Percentiles rank a stretch among this genome's conserved stretches.
These are phyloP conservation scores for Penicillium sp. DNA, from an alignment of 2,329 filamentous ascomycete species.

Conservation along the genomic window DNA sequence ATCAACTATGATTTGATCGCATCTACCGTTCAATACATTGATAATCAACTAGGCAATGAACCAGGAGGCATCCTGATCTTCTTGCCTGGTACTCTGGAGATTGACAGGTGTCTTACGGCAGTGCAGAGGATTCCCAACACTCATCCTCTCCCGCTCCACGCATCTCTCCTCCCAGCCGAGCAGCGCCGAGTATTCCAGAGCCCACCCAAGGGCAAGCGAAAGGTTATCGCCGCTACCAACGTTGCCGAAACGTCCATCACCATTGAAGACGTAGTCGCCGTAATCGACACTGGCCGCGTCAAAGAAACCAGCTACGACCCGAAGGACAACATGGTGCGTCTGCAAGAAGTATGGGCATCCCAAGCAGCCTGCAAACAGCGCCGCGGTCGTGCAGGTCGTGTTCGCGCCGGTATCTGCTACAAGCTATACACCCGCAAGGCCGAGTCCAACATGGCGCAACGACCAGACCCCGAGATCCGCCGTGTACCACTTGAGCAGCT, in stretches of 20 bases:
- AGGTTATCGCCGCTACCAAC: constrained; percentile 93
- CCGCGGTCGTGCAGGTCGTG: constrained; percentile 88
- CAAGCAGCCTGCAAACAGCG: constrained; percentile 92
- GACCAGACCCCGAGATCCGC: constrained; percentile 91
- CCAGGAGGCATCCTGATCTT: constrained; percentile 94
- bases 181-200: constrained; percentile 83
- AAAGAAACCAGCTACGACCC: constrained; percentile 96
- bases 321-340: constrained; percentile 87
- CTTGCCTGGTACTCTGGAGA: constrained; percentile 88
- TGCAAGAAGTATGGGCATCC: constrained; percentile 95
- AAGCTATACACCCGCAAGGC: constrained; percentile 89
- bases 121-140: constrained; percentile 68
- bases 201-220: constrained; percentile 78
- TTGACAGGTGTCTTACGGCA: constrained; percentile 74
- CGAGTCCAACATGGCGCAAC: constrained; percentile 79
- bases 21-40: constrained; percentile 78
- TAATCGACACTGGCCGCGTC: constrained; percentile 92
- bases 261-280: constrained; percentile 94
- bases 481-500: constrained; percentile 92
- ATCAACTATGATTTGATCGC: constrained; percentile 91
- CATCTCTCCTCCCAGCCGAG: constrained; percentile 84
- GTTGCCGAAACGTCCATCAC: constrained; percentile 98
- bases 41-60: constrained; percentile 71
- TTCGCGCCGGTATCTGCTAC: constrained; percentile 88
- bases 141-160: constrained; percentile 85